phyloP scores from a whole-genome alignment of 78 protist species.

The Dictyostelium purpureum region DNA sequence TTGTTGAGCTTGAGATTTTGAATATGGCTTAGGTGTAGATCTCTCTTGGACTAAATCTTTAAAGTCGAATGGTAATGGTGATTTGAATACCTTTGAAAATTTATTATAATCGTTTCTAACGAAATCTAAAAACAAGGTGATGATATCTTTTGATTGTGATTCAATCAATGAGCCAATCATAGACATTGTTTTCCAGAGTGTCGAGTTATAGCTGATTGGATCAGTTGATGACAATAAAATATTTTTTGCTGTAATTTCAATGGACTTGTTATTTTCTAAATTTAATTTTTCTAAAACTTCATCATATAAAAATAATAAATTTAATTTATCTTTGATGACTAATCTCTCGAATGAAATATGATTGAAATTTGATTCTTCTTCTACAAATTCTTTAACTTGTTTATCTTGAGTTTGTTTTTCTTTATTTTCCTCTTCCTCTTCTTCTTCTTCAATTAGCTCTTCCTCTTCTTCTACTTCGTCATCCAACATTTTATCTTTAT shows the following conservation, averaged over 20 bases:
- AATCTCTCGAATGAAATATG: neutral
- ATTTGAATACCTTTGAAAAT: slow-evolving; percentile 1
- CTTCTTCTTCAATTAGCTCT: neutral
- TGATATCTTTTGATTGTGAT: slow-evolving; percentile 16
- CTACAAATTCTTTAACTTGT: neutral
- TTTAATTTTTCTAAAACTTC: neutral
- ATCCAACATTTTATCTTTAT: neutral
- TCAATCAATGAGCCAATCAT: slow-evolving; percentile 22
- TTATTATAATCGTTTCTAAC: neutral
- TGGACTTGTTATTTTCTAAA: neutral
- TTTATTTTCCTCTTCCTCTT: slow-evolving; percentile 2
- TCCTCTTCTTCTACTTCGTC: neutral
- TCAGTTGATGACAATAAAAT: slow-evolving; percentile 12
- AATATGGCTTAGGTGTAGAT: neutral
- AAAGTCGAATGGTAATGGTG: neutral
- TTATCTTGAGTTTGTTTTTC: neutral
- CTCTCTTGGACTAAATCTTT: neutral
- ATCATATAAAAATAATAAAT: neutral
- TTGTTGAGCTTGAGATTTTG: slow-evolving; percentile 9
- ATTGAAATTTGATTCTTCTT: neutral
- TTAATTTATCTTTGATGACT: neutral
- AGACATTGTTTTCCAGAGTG: slow-evolving; percentile 43
- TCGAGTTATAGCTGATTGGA: slow-evolving; percentile 2
- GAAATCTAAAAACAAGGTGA: slow-evolving; percentile 24
- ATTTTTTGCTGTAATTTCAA: slow-evolving; percentile 12